A percentile compares a stretch with the other conserved stretches of the same genome.
Evolutionary conservation across 495 filamentous ascomycete genomes (phyloP).

Genomic region (Hypoxylon fragiforme): DNA sequence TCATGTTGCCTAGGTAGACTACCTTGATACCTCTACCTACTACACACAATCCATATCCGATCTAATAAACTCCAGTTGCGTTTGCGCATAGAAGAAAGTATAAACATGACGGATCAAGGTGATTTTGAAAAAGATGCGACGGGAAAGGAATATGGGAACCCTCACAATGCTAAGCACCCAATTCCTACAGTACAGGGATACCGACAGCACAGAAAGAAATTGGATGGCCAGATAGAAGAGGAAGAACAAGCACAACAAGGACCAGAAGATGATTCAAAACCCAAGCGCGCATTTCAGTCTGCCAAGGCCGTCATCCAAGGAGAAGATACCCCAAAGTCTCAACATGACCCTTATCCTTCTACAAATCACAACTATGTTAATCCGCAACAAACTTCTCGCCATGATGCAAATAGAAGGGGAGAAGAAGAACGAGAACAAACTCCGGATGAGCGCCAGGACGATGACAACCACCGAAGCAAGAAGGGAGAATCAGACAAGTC

Average conservation of each 20-base stretch:
- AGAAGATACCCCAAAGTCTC: constrained; percentile 32
- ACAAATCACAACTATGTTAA: constrained; percentile 39
- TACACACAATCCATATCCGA: too few relatives aligned
- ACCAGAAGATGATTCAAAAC: constrained; percentile 42
- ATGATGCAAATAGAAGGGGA: constrained; percentile 20
- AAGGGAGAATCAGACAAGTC: constrained; percentile 43
- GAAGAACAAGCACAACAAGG: constrained; percentile 47
- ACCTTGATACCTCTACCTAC: too few relatives aligned
- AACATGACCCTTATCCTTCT: constrained; percentile 48
- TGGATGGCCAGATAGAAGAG: constrained; percentile 43
- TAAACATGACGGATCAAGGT: constrained; percentile 33
- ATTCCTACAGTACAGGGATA: constrained; percentile 68
- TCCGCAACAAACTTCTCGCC: constrained; percentile 56
- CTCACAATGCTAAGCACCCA: constrained; percentile 60
- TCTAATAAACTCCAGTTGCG: too few relatives aligned
- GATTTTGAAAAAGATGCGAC: constrained; percentile 54
- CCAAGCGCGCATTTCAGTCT: constrained; percentile 43
- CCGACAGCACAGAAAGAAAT: constrained; percentile 56
- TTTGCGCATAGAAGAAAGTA: too few relatives aligned
- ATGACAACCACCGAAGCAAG: constrained; percentile 10
- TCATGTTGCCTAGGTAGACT: too few relatives aligned
- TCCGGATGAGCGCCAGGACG: too few relatives aligned
- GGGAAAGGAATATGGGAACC: constrained; percentile 50
- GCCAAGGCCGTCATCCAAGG: constrained; percentile 50
- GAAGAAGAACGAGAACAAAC: constrained; percentile 14